Base-by-base conservation (phyloP, 345 rosid genomes). In the Euphorbia pulcherrima region DNA sequence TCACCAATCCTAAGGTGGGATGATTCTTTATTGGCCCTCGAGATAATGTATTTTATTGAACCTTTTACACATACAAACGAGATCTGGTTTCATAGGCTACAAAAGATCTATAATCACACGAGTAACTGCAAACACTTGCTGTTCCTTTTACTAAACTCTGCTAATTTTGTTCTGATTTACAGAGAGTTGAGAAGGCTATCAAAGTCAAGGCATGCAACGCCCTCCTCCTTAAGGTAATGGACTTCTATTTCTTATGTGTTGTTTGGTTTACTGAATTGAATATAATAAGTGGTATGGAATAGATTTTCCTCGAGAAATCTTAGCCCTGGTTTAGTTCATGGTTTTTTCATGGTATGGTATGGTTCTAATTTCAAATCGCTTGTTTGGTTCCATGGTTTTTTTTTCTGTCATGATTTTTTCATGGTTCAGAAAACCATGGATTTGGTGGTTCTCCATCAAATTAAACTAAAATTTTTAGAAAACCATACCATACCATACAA, bases 181-280 rank as follows among this genome's bases (percentile, higher is more conserved):
- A 85, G 88, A 83, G 84, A 72, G 88, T 85, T 56, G 86, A 76
- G 77, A 85, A 85, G 74, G 84, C 86, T 23, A 80, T 85, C 70
- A 73, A 71, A 18, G 83, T 79, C 47, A 75, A 78, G 67, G 39
- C 83, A 28, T 85, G 84, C 80, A 85, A 85, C 82, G 88, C 83
- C 58, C 84, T 85, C 69, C 75, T 82, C 57, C 76, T 85, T 64
- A 82, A 85, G 88, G 86, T 82, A 72, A n/a, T 26, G 51, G 21
- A 23, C 27, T 13, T 8, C 56, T 4, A 18, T 71, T 21, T 23
- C 46, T 8, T 21, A n/a, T n/a, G n/a, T n/a, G n/a, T n/a, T n/a
- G n/a, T n/a, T n/a, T n/a, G n/a, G n/a, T n/a, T n/a, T n/a, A n/a
- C n/a, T n/a, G n/a, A n/a, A n/a, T n/a, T n/a, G n/a, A n/a, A n/a